Percentiles rank a stretch among this genome's conserved stretches.
Evolutionary conservation across 164 flowering plant genomes (phyloP).

Genomic region (Vitis rotundifolia): DNA sequence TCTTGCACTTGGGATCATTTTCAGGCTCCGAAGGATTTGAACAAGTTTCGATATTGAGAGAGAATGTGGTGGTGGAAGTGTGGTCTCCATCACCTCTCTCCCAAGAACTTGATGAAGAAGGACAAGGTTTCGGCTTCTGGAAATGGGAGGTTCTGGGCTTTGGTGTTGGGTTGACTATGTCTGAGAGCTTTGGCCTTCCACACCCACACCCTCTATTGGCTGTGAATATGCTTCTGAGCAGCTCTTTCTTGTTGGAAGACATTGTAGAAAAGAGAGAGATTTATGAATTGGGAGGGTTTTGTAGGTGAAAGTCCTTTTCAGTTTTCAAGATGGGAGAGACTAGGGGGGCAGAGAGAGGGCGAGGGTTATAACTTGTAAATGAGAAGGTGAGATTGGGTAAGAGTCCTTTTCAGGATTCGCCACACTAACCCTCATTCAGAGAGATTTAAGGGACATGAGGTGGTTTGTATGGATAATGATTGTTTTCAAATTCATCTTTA

Average conservation of each 20-base stretch:
- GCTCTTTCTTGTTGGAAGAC: conserved; percentile 15
- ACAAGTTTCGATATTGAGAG: background rate
- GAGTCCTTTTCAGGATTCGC: conserved; percentile 5
- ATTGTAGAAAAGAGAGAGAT: conserved; percentile 4
- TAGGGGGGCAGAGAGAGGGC: no score
- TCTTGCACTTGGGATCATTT: conserved; percentile 15
- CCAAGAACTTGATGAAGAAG: conserved; percentile 17
- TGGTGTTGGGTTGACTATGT: conserved; percentile 18
- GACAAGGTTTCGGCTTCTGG: background rate
- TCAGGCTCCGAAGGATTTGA: conserved; percentile 11
- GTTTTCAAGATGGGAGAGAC: background rate
- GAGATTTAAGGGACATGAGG: background rate
- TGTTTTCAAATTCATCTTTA: no score
- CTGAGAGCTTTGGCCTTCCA: conserved; percentile 13
- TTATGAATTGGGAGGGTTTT: background rate
- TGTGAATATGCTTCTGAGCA: conserved; percentile 14
- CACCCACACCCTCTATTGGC: conserved; percentile 23
- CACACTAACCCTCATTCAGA: background rate
- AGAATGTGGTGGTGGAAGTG: conserved; percentile 7
- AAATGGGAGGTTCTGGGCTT: conserved; percentile 8
- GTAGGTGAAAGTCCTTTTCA: no score
- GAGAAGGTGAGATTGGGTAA: conserved; percentile 1
- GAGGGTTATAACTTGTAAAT: no score
- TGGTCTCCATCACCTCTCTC: background rate
- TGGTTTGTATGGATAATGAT: no score